Base-by-base conservation (phyloP, 495 filamentous ascomycete species). In the Neurospora sp. region DNA sequence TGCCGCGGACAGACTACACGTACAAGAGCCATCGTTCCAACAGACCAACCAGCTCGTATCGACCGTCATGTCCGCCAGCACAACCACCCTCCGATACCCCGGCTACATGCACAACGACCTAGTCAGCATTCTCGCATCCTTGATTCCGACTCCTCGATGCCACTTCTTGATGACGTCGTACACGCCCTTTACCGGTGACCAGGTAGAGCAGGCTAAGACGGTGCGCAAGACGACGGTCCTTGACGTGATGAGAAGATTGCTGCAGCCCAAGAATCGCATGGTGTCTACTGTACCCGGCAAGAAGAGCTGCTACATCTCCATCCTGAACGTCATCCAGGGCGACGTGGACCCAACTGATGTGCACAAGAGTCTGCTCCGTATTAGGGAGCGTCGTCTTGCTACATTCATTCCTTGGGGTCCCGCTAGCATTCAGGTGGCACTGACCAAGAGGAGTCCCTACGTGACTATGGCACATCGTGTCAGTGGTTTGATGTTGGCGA, bases 71-170 rank as follows among this genome's bases (percentile, higher is more conserved):
- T 98, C 95, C 35, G 96, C 96, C 11, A 95, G 93, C 78, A 99
- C 96, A 2, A 97, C 95, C 7, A 97, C 96, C 9, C 91, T 99
- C 40, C 89, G 96, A 74, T 98, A 99, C 81, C 96, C 96, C 2
- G 96, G 96, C 37, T 99, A 99, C 80, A 98, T 99, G 96, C 96
- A 99, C 84, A 99, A 99, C 80, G 96, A 99, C 79, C 91, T 99
- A 9, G 95, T 96, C 76, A 94, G 95, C 78, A 98, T 99, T 79
- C 90, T 98, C 69, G 96, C 96, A 44, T 96, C 94, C 27, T 87
- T 99, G 7, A 98, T 99, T 70, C 96, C 96, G 10, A 98, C 94
- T 0, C 96, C 96, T 16, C 92, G 96, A 72, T 96, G 94, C 82
- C 96, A 99, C 81, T 99, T 99, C 88, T 86, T 99, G 49, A 94